These are phyloP conservation scores for Entrophospora sp. DNA, from an alignment of 192 early-diverging fungal species.

Conservation along the genomic window DNA sequence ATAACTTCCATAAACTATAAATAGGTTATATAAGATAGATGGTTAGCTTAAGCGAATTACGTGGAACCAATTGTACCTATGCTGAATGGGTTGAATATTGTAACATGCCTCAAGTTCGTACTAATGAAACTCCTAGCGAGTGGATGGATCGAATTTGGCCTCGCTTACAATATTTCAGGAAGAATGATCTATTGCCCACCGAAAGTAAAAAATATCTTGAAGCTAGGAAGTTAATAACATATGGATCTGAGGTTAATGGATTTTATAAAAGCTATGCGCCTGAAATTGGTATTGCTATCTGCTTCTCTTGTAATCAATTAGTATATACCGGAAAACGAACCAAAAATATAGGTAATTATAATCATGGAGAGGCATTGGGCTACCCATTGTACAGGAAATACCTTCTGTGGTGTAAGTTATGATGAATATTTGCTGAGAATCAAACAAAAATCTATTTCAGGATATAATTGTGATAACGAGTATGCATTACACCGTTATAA, in stretches of 20 bases:
- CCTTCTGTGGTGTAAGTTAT: conserved; percentile 7
- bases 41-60: conserved; percentile 18
- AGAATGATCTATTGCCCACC: conserved; percentile 2
- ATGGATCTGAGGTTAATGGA: conserved; percentile 13
- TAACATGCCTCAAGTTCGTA: neutral
- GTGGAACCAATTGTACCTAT: conserved; percentile 15
- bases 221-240: conserved; percentile 13
- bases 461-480: conserved; percentile 9
- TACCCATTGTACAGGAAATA: conserved; percentile 5
- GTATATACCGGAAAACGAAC: conserved; percentile 13
- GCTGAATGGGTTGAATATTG: conserved; percentile 12
- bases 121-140: conserved; percentile 9
- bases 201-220: conserved; percentile 19
- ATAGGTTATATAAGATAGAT: conserved; percentile 16
- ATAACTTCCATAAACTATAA: conserved; percentile 16
- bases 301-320: conserved; percentile 15
- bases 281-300: conserved; percentile 18
- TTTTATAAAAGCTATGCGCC: conserved; percentile 13
- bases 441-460: conserved; percentile 17
- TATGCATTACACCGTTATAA: neutral
- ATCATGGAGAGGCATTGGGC: conserved; percentile 12
- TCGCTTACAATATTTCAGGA: neutral
- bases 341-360: conserved; percentile 20
- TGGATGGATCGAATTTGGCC: conserved; percentile 6
- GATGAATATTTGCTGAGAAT: conserved; percentile 17